Base-by-base conservation (phyloP, 805 yeast genomes). In the Wickerhamomyces chambardii region DNA sequence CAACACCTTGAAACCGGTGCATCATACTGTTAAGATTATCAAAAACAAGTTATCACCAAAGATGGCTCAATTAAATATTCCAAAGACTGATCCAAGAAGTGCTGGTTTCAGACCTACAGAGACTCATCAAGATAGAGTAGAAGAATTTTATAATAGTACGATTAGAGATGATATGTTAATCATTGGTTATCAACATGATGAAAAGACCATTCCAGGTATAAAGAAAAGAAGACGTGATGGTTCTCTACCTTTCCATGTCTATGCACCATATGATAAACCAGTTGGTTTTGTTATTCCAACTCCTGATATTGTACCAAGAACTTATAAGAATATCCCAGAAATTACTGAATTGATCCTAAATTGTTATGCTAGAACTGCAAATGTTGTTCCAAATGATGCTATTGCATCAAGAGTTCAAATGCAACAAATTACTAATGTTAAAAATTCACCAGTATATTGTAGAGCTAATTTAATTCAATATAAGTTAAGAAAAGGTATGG, bases 341-440 rank as follows among this genome's bases (percentile, higher is more conserved):
- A 62, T 92, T 31, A 67, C 71, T 36, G 66, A 73, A n/a, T 69
- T 94, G 30, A 67, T 73, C 28, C 64, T 92, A 48, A 84, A 84
- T 58, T 75, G 94, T 49, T 90, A 74, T 51, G 90, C 75, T 32
- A 76, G 73, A 46, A 77, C 74, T 30, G 85, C 92, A 6, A 74
- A 73, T 45, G 78, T 73, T 38, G 76, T 80, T 48, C 70, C 77
- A 30, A 78, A 86, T 61, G 66, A 77, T 41, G 84, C 86, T 22
- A 73, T 87, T 37, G 71, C 87, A 25, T 85, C 95, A 10, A 66
- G 75, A 34, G 68, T 85, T 40, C 90, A 84, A 60, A 55, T 92
- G 38, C 94, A 92, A 49, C 97, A 90, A 57, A 83, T 92, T 50
- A 90, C 98, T n/a, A 95, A 95, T 41, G 76, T 70, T 41, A 84